These are phyloP conservation scores for Cyberlindnera samutprakarnensis DNA, from an alignment of 805 yeast genomes.

Conservation along the genomic window DNA sequence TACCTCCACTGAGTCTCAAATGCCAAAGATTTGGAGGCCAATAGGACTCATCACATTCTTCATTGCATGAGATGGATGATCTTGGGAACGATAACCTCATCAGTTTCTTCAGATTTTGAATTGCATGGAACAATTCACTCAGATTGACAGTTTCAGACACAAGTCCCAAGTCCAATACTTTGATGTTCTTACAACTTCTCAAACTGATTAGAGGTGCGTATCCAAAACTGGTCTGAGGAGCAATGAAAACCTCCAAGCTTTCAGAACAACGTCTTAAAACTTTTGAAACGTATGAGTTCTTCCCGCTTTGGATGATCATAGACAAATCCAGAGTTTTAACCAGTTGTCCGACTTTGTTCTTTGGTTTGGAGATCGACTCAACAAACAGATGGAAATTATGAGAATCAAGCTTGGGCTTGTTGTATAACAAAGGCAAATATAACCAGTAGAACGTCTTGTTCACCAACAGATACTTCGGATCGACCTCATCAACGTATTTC, in stretches of 20 bases:
- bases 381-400: constrained; percentile 69
- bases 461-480: constrained; percentile 49
- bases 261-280: constrained; percentile 69
- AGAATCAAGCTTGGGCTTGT: constrained; percentile 53
- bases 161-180: constrained; percentile 66
- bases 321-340: constrained; percentile 70
- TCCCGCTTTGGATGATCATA: constrained; percentile 80
- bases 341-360: constrained; percentile 42
- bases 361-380: constrained; percentile 48
- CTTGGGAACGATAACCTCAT: constrained; percentile 84
- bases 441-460: constrained; percentile 52
- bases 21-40: constrained; percentile 82
- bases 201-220: constrained; percentile 80
- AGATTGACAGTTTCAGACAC: constrained; percentile 89
- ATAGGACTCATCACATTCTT: constrained; percentile 39
- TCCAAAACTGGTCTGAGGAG: constrained; percentile 95
- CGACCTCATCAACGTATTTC: constrained; percentile 25
- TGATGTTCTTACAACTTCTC: constrained; percentile 57
- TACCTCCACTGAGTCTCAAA: constrained; percentile 81
- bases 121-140: constrained; percentile 69
- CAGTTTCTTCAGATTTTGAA: constrained; percentile 50
- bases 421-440: constrained; percentile 60
- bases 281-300: constrained; percentile 83
- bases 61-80: constrained; percentile 72
- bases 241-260: constrained; percentile 61